Evolutionary conservation across 495 filamentous ascomycete genomes (phyloP), one percentile per base, ranked within the genome.

Genomic region (Daldinia concentrica): DNA sequence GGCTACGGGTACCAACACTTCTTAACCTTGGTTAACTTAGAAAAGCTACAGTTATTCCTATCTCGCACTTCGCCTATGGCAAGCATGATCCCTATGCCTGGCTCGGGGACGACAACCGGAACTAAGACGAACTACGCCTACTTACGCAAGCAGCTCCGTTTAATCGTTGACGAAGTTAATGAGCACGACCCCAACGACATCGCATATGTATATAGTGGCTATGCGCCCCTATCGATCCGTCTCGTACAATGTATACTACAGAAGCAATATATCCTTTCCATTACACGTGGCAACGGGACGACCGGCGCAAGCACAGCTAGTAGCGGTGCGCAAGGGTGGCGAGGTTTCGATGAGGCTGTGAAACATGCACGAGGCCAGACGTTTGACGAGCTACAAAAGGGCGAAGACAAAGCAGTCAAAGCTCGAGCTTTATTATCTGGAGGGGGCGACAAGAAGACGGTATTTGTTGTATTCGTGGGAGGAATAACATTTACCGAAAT

Each of bases 111-210:
- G 15, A 79, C 80, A 34, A 83, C 86, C 4, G 90, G 89, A 36
- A 84, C 83, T 15, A 95, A 93, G 78, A 99, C 95, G 3, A 97
- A 97, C 76, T 99, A 98, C 83, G 88, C 87, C 26, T 91, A 92
- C 75, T 83, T 98, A 12, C 91, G 96, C 34, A 93, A 93, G 77
- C 87, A 88, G 67, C 89, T 99, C 27, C 88, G 90, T 26, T 87
- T 99, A 55, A 95, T 98, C 69, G 91, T 97, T 59, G 95, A 98
- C 78, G 96, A 99, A 78, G 94, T 98, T 64, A 94, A 97, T 76
- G 96, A 98, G 78, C 90, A 94, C 51, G 93, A 97, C n/a, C 96
- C 96, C 8, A 90, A 94, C 72, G 96, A 99, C 68, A 92, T 98
- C 68, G 92, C 96, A 9, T 99, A 98, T 76, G 94, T 97, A 36